Evolutionary conservation across 2,329 filamentous ascomycete genomes (phyloP), one percentile per base, ranked within the genome.

Genomic region (Botrytis galanthina): DNA sequence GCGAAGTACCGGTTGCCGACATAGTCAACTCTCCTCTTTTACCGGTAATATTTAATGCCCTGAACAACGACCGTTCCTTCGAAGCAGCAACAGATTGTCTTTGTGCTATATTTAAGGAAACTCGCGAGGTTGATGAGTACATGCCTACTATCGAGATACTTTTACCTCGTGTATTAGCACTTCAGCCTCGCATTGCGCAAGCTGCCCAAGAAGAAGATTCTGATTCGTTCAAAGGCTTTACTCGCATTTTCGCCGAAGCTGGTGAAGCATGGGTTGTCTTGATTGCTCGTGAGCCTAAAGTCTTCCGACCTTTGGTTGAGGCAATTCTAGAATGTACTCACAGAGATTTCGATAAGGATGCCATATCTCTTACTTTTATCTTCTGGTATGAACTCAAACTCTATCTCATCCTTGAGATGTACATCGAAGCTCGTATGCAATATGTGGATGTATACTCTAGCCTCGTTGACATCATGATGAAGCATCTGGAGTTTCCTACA

Each of bases 341-440:
- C 18, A 89, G 92, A 77, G 96, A 99, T 82, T 91, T 90, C 81
- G 95, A 98, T 71, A 90, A 92, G 75, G 96, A 99, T 77, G 94
- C 95, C 7, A 94, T 99, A 76, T 93, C 94, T 71, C 90, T 96
- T 79, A 99, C 97, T 0, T 99, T 99, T 83, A 90, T 90, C 77
- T 98, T 99, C 84, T 99, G 96, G 96, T 98, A 97, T 81, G 96
- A 99, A 81, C 87, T 99, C 64, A 99, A 99, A 85, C 94, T 98
- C 82, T 98, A 97, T 81, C 87, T 99, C 66, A 94, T 95, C 2
- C 83, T 99, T 71, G 95, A 98, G 51, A 92, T 92, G 77, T 99
- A 98, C 81, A 92, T 93, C 70, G 88, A 94, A 78, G 92, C 95
- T 59, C 90, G 95, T 70, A 83, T 94, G 76, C 87, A 92, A 78